Conservation (phyloP, 1,284 basidiomycete genomes). For the Mycosarcoma mackinlayi region DNA sequence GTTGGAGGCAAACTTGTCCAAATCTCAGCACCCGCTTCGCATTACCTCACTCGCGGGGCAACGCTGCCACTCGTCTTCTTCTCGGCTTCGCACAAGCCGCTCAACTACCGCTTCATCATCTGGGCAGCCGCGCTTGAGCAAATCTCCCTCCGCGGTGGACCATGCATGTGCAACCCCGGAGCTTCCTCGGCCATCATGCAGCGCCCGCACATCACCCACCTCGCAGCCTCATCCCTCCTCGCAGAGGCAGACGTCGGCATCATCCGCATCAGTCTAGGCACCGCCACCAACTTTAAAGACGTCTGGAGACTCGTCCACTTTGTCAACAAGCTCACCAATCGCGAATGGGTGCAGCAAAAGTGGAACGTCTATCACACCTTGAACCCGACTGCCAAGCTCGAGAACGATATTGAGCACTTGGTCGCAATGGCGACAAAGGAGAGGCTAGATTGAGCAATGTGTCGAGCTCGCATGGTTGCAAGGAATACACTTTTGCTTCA, state of each 20-base stretch:
- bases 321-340: constrained; percentile 2
- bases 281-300: constrained; percentile 24
- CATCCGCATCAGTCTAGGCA: constrained; percentile 19
- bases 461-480: too few relatives aligned
- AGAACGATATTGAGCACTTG: constrained; percentile 19
- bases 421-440: constrained; percentile 13
- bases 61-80: constrained; percentile 22
- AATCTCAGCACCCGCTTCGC: not conserved
- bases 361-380: constrained; percentile 9
- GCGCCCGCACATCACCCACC: constrained; percentile 24
- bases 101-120: constrained; percentile 38
- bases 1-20: constrained; percentile 6
- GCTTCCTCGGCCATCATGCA: constrained; percentile 22
- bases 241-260: constrained; percentile 31
- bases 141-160: constrained; percentile 34
- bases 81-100: not conserved
- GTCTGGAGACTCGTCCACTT: constrained; percentile 19
- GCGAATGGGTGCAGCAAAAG: not conserved
- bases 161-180: constrained; percentile 43
- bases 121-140: constrained; percentile 9
- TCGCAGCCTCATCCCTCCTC: constrained; percentile 7
- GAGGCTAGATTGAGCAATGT: too few relatives aligned
- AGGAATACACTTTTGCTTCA: too few relatives aligned
- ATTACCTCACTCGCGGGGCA: constrained; percentile 1
- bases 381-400: not conserved